Percentiles rank a stretch among this genome's conserved stretches.
phyloP scores from a whole-genome alignment of 2,329 filamentous ascomycete species.

The Stachybotrys echinatus region DNA sequence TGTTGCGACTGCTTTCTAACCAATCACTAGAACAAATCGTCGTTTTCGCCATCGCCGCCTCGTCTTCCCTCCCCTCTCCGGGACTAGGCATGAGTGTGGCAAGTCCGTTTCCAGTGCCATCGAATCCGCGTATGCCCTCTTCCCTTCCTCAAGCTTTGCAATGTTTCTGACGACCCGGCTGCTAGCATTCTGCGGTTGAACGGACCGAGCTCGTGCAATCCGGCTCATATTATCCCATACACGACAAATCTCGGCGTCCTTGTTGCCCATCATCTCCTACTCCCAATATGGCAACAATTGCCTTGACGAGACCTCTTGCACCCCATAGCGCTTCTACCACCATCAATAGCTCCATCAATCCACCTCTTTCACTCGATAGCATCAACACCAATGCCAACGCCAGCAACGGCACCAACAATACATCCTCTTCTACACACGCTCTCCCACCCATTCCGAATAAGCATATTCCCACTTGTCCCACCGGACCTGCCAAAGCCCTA shows the following conservation, averaged over 20 bases:
- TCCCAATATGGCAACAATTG: conserved; percentile 47
- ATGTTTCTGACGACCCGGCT: no score
- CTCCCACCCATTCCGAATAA: conserved; percentile 68
- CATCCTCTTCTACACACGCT: neutral
- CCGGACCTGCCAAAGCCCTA: conserved; percentile 57
- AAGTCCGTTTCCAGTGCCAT: neutral
- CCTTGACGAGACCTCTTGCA: conserved; percentile 42
- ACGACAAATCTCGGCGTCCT: no score
- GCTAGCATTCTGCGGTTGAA: neutral
- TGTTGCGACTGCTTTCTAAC: no score
- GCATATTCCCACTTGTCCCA: conserved; percentile 83
- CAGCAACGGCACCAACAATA: conserved; percentile 10
- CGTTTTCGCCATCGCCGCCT: neutral
- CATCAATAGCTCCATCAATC: conserved; percentile 29
- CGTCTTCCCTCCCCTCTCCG: no score
- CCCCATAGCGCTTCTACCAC: conserved; percentile 38
- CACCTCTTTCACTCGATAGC: conserved; percentile 33
- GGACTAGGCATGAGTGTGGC: neutral
- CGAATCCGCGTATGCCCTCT: neutral
- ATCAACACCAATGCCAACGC: conserved; percentile 15
- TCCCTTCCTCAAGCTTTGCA: neutral
- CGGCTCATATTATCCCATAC: neutral
- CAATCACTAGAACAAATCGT: neutral
- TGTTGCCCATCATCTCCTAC: neutral
- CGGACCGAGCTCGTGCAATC: neutral